Evolutionary conservation across 2,329 filamentous ascomycete species (phyloP).

Genomic region (Trichoderma lentiforme): DNA sequence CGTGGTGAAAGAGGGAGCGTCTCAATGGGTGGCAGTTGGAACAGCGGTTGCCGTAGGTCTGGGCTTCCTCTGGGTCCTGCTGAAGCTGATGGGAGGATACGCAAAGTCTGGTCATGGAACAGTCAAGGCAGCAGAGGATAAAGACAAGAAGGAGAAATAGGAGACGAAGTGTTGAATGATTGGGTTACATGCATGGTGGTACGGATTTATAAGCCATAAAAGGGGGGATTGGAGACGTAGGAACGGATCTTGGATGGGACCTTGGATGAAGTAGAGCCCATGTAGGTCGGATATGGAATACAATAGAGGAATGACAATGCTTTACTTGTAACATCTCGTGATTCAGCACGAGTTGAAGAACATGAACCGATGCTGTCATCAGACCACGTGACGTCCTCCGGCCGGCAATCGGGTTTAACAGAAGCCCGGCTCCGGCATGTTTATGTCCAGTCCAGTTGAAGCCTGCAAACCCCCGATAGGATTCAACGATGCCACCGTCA

Average conservation of each 20-base stretch:
- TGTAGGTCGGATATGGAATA: not conserved
- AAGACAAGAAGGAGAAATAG: constrained; percentile 27
- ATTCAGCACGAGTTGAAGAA: not conserved
- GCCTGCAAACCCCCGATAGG: not conserved
- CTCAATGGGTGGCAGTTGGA: constrained; percentile 47
- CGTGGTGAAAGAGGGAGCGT: constrained; percentile 56
- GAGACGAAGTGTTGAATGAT: not conserved
- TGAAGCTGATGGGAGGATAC: constrained; percentile 45
- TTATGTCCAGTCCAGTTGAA: not conserved
- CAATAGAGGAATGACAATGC: not conserved
- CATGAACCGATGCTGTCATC: not conserved
- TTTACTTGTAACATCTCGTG: not conserved
- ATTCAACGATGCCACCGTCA: not conserved
- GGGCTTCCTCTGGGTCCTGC: constrained; percentile 68
- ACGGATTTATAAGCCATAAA: not conserved
- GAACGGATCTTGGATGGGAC: not conserved
- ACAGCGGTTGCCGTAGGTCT: constrained; percentile 58
- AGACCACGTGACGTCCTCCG: constrained; percentile 7
- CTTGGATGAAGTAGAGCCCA: not conserved
- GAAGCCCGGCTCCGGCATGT: not conserved
- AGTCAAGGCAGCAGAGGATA: not conserved
- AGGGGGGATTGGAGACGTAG: not conserved
- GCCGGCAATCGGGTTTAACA: constrained; percentile 7
- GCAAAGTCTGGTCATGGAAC: constrained; percentile 8
- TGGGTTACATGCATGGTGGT: not conserved